Evolutionary conservation across 352 stramenopile genomes (phyloP).

Genomic region (Phytophthora fragariae): DNA sequence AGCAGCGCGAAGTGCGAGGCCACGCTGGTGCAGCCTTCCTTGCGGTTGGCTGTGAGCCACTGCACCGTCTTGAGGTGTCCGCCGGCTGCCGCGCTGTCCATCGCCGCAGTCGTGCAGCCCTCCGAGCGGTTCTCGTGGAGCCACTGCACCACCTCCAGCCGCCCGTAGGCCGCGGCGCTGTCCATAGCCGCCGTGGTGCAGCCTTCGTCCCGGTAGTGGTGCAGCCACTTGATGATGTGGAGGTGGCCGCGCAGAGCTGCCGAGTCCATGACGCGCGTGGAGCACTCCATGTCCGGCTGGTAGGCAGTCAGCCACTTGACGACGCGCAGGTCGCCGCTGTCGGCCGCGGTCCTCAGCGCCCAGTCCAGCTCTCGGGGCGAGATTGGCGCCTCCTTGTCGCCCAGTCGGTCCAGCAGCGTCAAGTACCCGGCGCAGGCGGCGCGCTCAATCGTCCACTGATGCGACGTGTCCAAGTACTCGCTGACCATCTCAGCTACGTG

Average conservation of each 20-base stretch:
- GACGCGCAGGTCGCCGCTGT: constrained; percentile 67
- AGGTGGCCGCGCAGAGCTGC: constrained; percentile 76
- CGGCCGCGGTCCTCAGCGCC: constrained; percentile 70
- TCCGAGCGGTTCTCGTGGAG: constrained; percentile 69
- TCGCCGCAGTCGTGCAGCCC: constrained; percentile 75
- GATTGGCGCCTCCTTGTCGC: constrained; percentile 44
- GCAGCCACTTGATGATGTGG: constrained; percentile 75
- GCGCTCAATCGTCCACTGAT: constrained; percentile 64
- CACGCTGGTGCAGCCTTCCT: constrained; percentile 76
- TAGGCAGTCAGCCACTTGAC: constrained; percentile 75
- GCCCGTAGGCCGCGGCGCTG: constrained; percentile 73
- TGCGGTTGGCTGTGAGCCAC: constrained; percentile 67
- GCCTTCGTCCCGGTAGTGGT: constrained; percentile 67
- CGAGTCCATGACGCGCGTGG: constrained; percentile 83
- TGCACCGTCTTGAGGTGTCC: constrained; percentile 74
- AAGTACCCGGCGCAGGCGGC: constrained; percentile 63
- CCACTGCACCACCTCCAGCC: constrained; percentile 76
- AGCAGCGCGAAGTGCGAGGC: constrained; percentile 73
- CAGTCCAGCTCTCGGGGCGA: constrained; percentile 68
- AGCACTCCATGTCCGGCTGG: constrained; percentile 58
- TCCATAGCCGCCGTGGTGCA: constrained; percentile 85
- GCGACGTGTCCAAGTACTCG: constrained; percentile 64
- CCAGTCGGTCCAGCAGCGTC: constrained; percentile 61
- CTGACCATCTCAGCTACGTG: constrained; percentile 58
- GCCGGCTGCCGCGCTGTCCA: constrained; percentile 75